Conservation (phyloP, 129 eudicot genomes). For the Flaveria linearis region DNA sequence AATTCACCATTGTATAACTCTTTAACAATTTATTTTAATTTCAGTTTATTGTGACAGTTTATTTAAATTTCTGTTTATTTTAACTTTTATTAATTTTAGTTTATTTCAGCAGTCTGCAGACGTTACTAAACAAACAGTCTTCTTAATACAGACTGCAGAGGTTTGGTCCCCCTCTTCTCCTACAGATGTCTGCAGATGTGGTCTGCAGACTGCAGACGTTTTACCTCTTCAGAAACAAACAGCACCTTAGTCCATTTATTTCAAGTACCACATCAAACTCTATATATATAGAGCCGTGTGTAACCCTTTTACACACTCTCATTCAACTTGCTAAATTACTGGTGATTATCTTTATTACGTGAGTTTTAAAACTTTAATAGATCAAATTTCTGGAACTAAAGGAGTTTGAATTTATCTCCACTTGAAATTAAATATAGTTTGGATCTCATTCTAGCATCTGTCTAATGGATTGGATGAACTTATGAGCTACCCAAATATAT, state of each 20-base stretch:
- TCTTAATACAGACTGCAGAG: too few relatives aligned
- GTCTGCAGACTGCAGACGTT: too few relatives aligned
- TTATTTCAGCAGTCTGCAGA: too few relatives aligned
- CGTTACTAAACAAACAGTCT: too few relatives aligned
- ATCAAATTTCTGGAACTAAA: neutral
- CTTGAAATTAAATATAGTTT: slow-evolving; percentile 1
- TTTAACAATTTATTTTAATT: too few relatives aligned
- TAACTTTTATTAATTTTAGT: too few relatives aligned
- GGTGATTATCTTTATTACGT: neutral
- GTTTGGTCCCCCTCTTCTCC: too few relatives aligned
- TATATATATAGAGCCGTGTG: neutral
- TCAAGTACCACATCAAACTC: neutral
- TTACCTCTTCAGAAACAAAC: too few relatives aligned
- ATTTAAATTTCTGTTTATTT: too few relatives aligned
- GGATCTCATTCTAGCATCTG: slow-evolving; percentile 3
- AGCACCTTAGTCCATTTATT: neutral
- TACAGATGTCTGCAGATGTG: too few relatives aligned
- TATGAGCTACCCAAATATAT: neutral
- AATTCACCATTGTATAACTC: too few relatives aligned
- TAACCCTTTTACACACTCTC: neutral
- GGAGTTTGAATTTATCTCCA: neutral
- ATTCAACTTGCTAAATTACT: neutral
- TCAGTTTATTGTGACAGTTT: too few relatives aligned
- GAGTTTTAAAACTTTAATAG: neutral
- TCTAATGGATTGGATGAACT: neutral